Percentiles rank a stretch among this genome's conserved stretches.
Evolutionary conservation across 257 asterid species (phyloP).

Genomic region (Eucommia ulmoides): DNA sequence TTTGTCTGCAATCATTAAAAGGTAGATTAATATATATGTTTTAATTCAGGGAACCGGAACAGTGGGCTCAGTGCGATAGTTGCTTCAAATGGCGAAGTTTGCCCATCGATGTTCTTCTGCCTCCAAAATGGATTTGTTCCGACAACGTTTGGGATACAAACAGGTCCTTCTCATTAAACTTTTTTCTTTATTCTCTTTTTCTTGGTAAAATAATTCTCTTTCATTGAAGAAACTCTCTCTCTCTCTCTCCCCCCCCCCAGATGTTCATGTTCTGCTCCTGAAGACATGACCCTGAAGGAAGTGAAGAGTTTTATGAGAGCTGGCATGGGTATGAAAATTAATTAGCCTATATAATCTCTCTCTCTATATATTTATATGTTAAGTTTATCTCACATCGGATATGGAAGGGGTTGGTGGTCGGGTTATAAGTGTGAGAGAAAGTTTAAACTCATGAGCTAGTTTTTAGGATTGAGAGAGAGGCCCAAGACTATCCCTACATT

Average conservation of each 20-base stretch:
- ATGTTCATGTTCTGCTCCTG: conserved; percentile 9
- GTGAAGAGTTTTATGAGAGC: conserved; percentile 3
- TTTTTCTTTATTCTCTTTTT: too few relatives aligned
- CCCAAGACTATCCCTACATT: background rate
- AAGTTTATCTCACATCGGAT: too few relatives aligned
- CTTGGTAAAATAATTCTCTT: background rate
- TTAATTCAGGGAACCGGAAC: conserved; percentile 65
- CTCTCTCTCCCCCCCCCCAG: background rate
- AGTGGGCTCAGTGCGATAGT: conserved; percentile 75
- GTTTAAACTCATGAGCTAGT: too few relatives aligned
- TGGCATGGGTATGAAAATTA: conserved; percentile 10
- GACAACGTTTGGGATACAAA: conserved; percentile 60
- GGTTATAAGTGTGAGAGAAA: too few relatives aligned
- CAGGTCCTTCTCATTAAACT: conserved; percentile 48
- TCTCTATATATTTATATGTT: background rate
- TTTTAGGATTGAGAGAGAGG: too few relatives aligned
- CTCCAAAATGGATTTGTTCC: conserved; percentile 75
- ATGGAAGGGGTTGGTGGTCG: too few relatives aligned
- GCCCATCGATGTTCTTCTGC: conserved; percentile 62
- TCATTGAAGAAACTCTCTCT: background rate
- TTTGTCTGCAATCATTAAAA: background rate
- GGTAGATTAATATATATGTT: conserved; percentile 11
- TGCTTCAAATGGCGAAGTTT: conserved; percentile 88
- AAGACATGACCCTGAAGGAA: conserved; percentile 5
- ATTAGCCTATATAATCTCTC: background rate